Conservation (phyloP, 495 filamentous ascomycete species). For the Lasiosphaeria miniovina region DNA sequence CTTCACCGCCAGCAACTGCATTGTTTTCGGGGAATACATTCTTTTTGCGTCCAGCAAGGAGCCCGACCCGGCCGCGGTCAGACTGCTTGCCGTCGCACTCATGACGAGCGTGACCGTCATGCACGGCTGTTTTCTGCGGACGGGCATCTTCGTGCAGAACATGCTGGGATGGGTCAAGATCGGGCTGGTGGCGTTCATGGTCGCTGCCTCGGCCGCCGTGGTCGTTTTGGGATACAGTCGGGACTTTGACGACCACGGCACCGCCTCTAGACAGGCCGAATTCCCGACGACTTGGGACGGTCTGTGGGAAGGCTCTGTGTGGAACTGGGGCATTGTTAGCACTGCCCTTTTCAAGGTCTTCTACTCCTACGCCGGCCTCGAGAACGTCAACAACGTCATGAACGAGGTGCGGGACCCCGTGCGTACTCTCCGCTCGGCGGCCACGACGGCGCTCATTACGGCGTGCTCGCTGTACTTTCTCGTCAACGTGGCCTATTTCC, state of each 20-base stretch:
- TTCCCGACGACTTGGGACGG: constrained; percentile 30
- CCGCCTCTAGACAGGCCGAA: constrained; percentile 10
- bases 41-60: constrained; percentile 54
- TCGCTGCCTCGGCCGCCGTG: constrained; percentile 55
- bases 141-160: constrained; percentile 65
- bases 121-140: constrained; percentile 58
- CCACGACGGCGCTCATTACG: constrained; percentile 58
- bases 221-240: constrained; percentile 38
- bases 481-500: constrained; percentile 68
- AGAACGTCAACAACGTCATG: constrained; percentile 72
- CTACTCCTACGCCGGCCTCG: constrained; percentile 67
- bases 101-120: constrained; percentile 60
- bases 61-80: constrained; percentile 43
- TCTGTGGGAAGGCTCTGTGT: constrained; percentile 53
- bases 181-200: constrained; percentile 61
- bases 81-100: constrained; percentile 59
- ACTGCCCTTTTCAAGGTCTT: constrained; percentile 71
- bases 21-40: constrained; percentile 69
- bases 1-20: constrained; percentile 67
- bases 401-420: constrained; percentile 71
- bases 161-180: constrained; percentile 66
- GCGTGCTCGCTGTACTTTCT: constrained; percentile 62
- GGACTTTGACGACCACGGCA: neutral
- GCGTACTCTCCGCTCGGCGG: constrained; percentile 62
- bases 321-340: constrained; percentile 53